Evolutionary conservation across 2,329 filamentous ascomycete species (phyloP).

Genomic region (Penicillium sp.): DNA sequence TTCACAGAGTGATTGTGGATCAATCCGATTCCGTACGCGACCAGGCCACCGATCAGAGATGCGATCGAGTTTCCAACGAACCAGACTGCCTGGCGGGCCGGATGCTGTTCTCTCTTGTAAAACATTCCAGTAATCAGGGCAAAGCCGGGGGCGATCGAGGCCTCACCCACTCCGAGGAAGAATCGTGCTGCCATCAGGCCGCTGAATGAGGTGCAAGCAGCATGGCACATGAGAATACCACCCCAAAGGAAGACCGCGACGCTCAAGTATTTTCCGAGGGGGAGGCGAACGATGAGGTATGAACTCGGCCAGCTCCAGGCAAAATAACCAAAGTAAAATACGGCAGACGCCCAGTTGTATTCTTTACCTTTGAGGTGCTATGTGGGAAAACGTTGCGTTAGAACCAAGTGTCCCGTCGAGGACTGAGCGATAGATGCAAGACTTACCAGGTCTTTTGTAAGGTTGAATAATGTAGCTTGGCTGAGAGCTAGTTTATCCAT

Average conservation of each 20-base stretch:
- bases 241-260: slow-evolving; percentile 35
- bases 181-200: slow-evolving; percentile 46
- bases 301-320: slow-evolving; percentile 44
- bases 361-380: slow-evolving; percentile 30
- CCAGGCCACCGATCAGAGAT: slow-evolving; percentile 31
- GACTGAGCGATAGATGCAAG: neutral
- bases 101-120: slow-evolving; percentile 37
- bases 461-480: slow-evolving; percentile 25
- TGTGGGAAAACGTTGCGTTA: neutral
- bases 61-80: slow-evolving; percentile 38
- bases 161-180: slow-evolving; percentile 34
- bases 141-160: slow-evolving; percentile 36
- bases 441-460: slow-evolving; percentile 26
- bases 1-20: slow-evolving; percentile 19
- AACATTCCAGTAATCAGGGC: slow-evolving; percentile 41
- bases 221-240: slow-evolving; percentile 35
- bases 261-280: slow-evolving; percentile 33
- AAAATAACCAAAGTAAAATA: slow-evolving; percentile 41
- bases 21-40: slow-evolving; percentile 32
- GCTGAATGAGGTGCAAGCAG: slow-evolving; percentile 28
- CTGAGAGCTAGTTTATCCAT: slow-evolving; percentile 34
- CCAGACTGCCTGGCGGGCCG: slow-evolving; percentile 37
- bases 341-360: slow-evolving; percentile 34
- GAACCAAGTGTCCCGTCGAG: neutral
- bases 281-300: slow-evolving; percentile 38